phyloP scores from a whole-genome alignment of 164 flowering plant genomes.

The Saururus chinensis region DNA sequence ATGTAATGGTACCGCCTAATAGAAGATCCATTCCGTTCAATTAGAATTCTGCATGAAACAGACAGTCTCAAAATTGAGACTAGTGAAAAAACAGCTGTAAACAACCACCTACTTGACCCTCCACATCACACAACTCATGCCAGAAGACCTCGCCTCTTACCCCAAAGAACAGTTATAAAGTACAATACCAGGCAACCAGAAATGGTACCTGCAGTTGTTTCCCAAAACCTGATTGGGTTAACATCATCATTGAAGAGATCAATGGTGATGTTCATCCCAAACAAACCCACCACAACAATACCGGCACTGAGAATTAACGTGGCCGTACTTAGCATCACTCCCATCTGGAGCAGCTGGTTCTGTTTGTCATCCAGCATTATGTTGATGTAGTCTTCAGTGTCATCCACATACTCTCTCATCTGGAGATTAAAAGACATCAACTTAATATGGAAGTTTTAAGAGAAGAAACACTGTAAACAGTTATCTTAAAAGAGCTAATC shows the following conservation, averaged over 20 bases:
- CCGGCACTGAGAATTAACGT: constrained; percentile 24
- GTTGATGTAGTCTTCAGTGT: constrained; percentile 40
- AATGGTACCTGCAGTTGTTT: constrained; percentile 25
- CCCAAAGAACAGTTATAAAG: too few species aligned
- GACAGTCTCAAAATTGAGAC: too few species aligned
- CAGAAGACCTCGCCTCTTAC: constrained; percentile 25
- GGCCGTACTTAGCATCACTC: constrained; percentile 31
- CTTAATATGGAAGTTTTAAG: background rate
- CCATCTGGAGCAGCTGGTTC: constrained; percentile 43
- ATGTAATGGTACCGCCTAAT: too few species aligned
- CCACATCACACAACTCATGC: too few species aligned
- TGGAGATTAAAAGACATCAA: constrained; percentile 1
- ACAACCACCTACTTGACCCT: too few species aligned
- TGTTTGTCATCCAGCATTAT: constrained; percentile 44
- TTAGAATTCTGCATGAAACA: too few species aligned
- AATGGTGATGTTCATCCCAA: constrained; percentile 31
- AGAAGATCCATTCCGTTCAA: too few species aligned
- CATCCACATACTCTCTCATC: constrained; percentile 40
- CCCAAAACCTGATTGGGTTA: constrained; percentile 20
- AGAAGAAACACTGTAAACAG: too few species aligned
- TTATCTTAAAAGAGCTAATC: too few species aligned
- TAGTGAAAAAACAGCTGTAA: too few species aligned
- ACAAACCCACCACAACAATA: constrained; percentile 23
- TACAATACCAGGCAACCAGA: constrained; percentile 24
- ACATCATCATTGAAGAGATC: constrained; percentile 12